Conservation (phyloP, 1,284 basidiomycete species). For the Sanghuangporus weigelae region DNA sequence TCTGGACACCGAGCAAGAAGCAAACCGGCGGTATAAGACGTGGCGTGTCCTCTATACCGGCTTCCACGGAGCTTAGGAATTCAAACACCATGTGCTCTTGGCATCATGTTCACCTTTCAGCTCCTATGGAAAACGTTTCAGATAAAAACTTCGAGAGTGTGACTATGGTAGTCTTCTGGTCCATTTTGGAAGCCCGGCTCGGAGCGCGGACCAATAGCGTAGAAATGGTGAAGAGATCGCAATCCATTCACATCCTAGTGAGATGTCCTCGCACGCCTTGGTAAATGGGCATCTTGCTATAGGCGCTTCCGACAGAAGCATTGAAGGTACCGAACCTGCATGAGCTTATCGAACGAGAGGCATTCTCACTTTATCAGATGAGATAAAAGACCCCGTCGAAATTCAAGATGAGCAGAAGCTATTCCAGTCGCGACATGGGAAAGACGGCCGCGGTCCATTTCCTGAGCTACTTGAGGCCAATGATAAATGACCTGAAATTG, state of each 20-base stretch:
- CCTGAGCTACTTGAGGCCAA: neutral
- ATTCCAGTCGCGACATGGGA: neutral
- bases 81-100: neutral
- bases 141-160: too few species aligned
- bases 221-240: neutral
- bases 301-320: neutral
- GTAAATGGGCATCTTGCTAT: neutral
- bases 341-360: neutral
- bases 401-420: neutral
- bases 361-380: constrained; percentile 1
- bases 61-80: too few species aligned
- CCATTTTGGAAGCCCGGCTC: neutral
- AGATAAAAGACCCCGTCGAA: neutral
- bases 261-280: neutral
- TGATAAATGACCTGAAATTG: too few species aligned
- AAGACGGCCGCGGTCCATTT: neutral
- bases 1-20: too few species aligned
- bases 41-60: neutral
- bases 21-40: too few species aligned
- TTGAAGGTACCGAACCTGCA: neutral
- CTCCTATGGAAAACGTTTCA: too few species aligned
- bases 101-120: neutral
- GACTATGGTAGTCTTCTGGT: too few species aligned
- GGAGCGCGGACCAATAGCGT: neutral
- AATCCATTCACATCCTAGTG: neutral